Conservation (phyloP, 2,329 filamentous ascomycete species). For the Cladophialophora chaetospira region DNA sequence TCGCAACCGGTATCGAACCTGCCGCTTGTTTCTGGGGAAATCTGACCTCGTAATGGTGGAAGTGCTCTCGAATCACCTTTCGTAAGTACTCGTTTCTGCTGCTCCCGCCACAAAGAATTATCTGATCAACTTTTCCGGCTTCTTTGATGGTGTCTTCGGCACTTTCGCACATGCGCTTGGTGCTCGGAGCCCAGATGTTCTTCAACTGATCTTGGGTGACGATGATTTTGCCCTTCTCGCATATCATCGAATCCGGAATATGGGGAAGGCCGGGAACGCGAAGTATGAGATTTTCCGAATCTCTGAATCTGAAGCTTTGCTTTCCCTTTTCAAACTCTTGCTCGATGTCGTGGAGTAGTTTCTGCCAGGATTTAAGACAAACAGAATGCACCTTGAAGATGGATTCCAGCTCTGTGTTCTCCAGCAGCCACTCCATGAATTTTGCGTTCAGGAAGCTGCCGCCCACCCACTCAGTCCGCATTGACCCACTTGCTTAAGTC, state of each 20-base stretch:
- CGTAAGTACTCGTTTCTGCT: neutral
- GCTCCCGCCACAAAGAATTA: neutral
- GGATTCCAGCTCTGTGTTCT: neutral
- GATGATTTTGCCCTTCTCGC: neutral
- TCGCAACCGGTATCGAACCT: neutral
- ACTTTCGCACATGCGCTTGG: neutral
- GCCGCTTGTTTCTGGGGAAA: neutral
- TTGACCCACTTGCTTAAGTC: neutral
- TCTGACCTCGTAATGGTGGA: neutral
- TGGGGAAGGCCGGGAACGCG: too few relatives aligned
- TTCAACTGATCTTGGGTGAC: neutral
- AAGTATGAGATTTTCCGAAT: too few relatives aligned
- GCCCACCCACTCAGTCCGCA: neutral
- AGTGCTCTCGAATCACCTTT: neutral
- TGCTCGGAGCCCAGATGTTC: neutral
- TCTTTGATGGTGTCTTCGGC: neutral
- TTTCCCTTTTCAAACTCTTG: neutral
- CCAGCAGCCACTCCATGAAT: neutral
- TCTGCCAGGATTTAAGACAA: neutral
- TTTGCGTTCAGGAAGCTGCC: neutral
- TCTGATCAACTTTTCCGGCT: neutral
- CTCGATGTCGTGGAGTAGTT: neutral
- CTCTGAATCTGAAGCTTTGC: neutral
- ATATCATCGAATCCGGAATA: neutral
- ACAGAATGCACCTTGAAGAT: neutral